Evolutionary conservation across 345 rosid genomes (phyloP).

Genomic region (Eucalyptus erythrocorys): DNA sequence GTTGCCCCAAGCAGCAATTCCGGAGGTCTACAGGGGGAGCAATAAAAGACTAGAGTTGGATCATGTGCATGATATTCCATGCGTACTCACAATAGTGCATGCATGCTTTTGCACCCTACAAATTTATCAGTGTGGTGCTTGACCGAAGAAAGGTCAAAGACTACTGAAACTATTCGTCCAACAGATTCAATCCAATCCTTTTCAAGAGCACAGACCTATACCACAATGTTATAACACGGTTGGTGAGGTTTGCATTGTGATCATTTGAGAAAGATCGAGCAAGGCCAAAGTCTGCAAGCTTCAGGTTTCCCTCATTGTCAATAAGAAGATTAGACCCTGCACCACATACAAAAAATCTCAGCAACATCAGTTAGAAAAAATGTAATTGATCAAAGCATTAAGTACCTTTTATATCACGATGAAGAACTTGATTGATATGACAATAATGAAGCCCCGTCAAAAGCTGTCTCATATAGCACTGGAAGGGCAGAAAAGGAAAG

Average conservation of each 20-base stretch:
- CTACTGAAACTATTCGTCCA: not conserved
- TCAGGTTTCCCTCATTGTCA: conserved; percentile 84
- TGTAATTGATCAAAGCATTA: not conserved
- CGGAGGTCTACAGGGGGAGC: conserved; percentile 54
- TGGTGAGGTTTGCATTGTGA: conserved; percentile 67
- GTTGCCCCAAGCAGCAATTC: conserved; percentile 95
- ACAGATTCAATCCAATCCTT: not conserved
- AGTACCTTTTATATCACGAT: conserved; percentile 89
- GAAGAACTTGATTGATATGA: conserved; percentile 94
- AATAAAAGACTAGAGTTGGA: not conserved
- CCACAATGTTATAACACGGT: conserved; percentile 92
- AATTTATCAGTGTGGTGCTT: not conserved
- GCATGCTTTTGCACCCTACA: not conserved
- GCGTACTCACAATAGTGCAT: not conserved
- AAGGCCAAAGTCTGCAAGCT: conserved; percentile 95
- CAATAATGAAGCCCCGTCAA: conserved; percentile 95
- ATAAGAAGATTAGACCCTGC: conserved; percentile 96
- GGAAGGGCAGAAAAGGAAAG: not conserved
- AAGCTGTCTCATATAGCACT: conserved; percentile 99
- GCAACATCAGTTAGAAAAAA: not conserved
- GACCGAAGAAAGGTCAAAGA: not conserved
- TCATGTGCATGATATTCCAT: not conserved
- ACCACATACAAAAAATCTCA: not conserved
- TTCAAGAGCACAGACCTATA: conserved; percentile 45
- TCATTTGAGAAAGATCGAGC: conserved; percentile 80